These are phyloP conservation scores for Acorus gramineus DNA, from an alignment of 106 monocot genomes.

Conservation along the genomic window DNA sequence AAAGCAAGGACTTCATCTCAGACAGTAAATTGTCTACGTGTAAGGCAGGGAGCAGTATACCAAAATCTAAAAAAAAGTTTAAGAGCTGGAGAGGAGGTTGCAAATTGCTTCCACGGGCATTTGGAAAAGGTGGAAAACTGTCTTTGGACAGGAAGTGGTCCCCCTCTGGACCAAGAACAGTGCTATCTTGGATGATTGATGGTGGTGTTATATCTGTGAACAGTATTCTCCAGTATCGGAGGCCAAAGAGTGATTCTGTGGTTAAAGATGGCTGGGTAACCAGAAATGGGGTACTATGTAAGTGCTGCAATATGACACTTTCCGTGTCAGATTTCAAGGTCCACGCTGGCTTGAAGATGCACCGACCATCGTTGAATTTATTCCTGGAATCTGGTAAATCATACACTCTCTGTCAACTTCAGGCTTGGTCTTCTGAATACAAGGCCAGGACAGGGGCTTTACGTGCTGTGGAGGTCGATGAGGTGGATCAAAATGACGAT, in stretches of 20 bases:
- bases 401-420: slow-evolving; percentile 55
- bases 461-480: slow-evolving; percentile 28
- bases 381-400: slow-evolving; percentile 56
- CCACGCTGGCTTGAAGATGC: slow-evolving; percentile 52
- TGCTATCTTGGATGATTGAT: slow-evolving; percentile 75
- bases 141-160: slow-evolving; percentile 28
- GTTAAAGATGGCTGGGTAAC: slow-evolving; percentile 70
- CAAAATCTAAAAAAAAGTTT: slow-evolving; percentile 28
- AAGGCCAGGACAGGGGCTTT: slow-evolving; percentile 39
- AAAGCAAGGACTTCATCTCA: slow-evolving; percentile 44
- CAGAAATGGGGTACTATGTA: slow-evolving; percentile 65
- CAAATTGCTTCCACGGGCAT: slow-evolving; percentile 31
- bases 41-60: slow-evolving; percentile 10
- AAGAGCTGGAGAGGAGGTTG: slow-evolving; percentile 27
- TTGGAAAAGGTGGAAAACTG: slow-evolving; percentile 34
- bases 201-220: slow-evolving; percentile 48
- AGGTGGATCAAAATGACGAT: slow-evolving; percentile 82
- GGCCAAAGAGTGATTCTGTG: slow-evolving; percentile 32
- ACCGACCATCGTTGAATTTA: slow-evolving; percentile 43
- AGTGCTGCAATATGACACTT: slow-evolving; percentile 53
- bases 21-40: slow-evolving; percentile 17
- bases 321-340: slow-evolving; percentile 62
- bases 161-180: slow-evolving; percentile 43
- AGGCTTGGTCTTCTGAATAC: slow-evolving; percentile 86
- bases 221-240: slow-evolving; percentile 43